phyloP scores from a whole-genome alignment of 75 land plant genomes.

The Picea glauca region DNA sequence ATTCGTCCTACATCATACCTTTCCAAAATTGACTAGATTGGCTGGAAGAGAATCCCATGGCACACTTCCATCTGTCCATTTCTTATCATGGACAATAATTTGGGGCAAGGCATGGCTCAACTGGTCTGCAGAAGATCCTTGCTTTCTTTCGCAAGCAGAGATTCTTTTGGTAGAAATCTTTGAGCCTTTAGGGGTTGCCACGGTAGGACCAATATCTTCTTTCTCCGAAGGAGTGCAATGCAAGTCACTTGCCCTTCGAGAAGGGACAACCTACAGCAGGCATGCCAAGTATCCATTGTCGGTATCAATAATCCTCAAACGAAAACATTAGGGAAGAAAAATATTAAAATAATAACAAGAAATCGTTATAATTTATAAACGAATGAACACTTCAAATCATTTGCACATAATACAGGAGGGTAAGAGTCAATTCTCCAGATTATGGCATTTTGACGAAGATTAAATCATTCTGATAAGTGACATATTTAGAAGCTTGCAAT shows the following conservation, averaged over 20 bases:
- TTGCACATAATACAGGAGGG: neutral
- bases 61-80: slow-evolving; percentile 37
- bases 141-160: slow-evolving; percentile 13
- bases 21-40: slow-evolving; percentile 39
- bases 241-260: neutral
- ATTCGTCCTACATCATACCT: slow-evolving; percentile 34
- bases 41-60: slow-evolving; percentile 73
- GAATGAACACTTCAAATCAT: neutral
- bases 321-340: neutral
- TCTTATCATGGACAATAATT: slow-evolving; percentile 31
- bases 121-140: slow-evolving; percentile 13
- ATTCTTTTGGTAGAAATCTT: neutral
- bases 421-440: neutral
- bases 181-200: neutral
- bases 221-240: neutral
- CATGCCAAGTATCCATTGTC: neutral
- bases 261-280: neutral
- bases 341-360: neutral
- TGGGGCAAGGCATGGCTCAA: slow-evolving; percentile 6
- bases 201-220: neutral
- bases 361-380: neutral
- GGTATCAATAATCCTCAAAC: neutral
- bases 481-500: neutral
- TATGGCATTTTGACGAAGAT: neutral
- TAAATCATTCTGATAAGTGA: too few relatives aligned